Evolutionary conservation across 768 basidiomycete genomes (phyloP).

Genomic region (Termitomyces sp.): DNA sequence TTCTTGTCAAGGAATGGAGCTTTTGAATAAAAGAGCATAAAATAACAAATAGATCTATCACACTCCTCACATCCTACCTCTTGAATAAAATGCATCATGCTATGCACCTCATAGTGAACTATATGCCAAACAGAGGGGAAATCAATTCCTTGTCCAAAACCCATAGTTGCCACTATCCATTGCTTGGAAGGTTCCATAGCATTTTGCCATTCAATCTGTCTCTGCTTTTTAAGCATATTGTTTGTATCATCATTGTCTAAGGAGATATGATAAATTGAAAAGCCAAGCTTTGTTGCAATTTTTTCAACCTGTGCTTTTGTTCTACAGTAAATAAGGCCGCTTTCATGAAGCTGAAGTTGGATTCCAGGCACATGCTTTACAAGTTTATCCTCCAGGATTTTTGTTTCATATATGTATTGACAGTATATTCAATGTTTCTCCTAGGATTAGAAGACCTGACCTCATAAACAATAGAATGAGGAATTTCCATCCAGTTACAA

Average conservation of each 20-base stretch:
- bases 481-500: background rate
- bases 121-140: background rate
- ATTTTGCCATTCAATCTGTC: background rate
- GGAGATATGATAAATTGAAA: background rate
- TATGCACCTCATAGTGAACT: background rate
- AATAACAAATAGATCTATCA: background rate
- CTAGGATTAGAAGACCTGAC: background rate
- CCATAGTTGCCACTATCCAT: background rate
- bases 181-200: background rate
- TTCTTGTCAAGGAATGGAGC: background rate
- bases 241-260: background rate
- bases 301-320: background rate
- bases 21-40: background rate
- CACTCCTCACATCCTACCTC: background rate
- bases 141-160: constrained; percentile 1
- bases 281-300: background rate
- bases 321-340: background rate
- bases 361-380: background rate
- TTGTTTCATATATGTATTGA: background rate
- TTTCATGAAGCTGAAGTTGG: background rate
- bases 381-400: background rate
- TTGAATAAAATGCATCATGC: constrained; percentile 1
- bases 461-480: background rate
- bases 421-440: background rate
- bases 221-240: background rate